Conservation (phyloP, 2,329 filamentous ascomycete species). For the Metarhizium robertsii region DNA sequence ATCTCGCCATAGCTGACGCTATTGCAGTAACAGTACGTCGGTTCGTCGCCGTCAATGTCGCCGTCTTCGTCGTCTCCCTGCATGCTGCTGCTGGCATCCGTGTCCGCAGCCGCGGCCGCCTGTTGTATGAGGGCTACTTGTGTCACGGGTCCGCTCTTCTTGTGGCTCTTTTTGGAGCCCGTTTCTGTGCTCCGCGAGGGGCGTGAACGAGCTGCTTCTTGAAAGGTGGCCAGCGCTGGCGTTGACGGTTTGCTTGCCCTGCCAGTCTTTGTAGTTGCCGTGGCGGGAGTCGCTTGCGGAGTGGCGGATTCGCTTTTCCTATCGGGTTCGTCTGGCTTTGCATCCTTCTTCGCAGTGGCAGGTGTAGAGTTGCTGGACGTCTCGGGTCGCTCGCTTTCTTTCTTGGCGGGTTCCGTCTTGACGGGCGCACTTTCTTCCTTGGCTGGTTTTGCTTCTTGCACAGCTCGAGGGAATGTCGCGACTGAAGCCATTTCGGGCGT, state of each 20-base stretch:
- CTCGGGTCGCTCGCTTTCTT: slow-evolving; percentile 22
- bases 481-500: slow-evolving; percentile 26
- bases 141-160: slow-evolving; percentile 41
- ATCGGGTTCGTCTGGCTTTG: slow-evolving; percentile 26
- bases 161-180: slow-evolving; percentile 48
- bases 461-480: slow-evolving; percentile 20
- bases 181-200: slow-evolving; percentile 39
- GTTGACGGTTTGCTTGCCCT: slow-evolving; percentile 59
- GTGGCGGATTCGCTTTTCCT: slow-evolving; percentile 29
- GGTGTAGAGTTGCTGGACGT: slow-evolving; percentile 16
- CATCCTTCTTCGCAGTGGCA: slow-evolving; percentile 32
- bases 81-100: slow-evolving; percentile 33
- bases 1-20: slow-evolving; percentile 75
- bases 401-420: slow-evolving; percentile 24
- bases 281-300: slow-evolving; percentile 25
- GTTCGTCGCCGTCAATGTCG: slow-evolving; percentile 61
- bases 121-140: slow-evolving; percentile 24
- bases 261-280: slow-evolving; percentile 55
- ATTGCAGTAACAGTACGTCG: slow-evolving; percentile 71
- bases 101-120: slow-evolving; percentile 23
- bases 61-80: slow-evolving; percentile 35
- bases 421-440: slow-evolving; percentile 34
- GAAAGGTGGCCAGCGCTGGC: slow-evolving; percentile 49
- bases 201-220: slow-evolving; percentile 45
- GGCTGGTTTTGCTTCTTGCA: slow-evolving; percentile 36